Conservation (phyloP, 2,329 filamentous ascomycete species). For the Leptoxyphium fumago region DNA sequence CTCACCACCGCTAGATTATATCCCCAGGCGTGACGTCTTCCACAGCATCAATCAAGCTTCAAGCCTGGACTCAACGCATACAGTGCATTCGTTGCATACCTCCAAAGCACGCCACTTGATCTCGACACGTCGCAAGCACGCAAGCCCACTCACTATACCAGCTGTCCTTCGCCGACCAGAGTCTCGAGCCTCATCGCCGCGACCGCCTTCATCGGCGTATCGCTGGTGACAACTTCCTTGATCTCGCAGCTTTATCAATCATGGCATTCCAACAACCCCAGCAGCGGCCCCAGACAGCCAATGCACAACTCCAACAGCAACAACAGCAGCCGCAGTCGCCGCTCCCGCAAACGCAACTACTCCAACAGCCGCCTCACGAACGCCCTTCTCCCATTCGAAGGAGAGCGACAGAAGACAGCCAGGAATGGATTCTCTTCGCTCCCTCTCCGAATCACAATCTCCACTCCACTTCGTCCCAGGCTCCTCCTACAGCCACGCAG, state of each 20-base stretch:
- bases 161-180: no score
- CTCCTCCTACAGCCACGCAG: constrained; percentile 51
- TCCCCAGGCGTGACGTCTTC: no score
- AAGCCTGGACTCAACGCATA: no score
- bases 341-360: background rate
- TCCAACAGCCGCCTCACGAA: constrained; percentile 1
- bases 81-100: no score
- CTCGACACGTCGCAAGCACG: no score
- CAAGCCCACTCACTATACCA: no score
- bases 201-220: background rate
- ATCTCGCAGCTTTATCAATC: background rate
- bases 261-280: constrained; percentile 22
- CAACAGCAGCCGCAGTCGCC: background rate
- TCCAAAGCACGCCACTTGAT: no score
- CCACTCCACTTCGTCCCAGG: constrained; percentile 51
- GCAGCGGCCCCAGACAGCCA: constrained; percentile 13
- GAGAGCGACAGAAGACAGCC: constrained; percentile 50
- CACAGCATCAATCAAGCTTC: no score
- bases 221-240: background rate
- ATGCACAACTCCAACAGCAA: constrained; percentile 2
- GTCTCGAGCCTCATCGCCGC: background rate
- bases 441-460: constrained; percentile 37
- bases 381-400: constrained; percentile 24
- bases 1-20: no score
- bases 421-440: constrained; percentile 95